phyloP scores from a whole-genome alignment of 129 eudicot species.

The Logfia minima region DNA sequence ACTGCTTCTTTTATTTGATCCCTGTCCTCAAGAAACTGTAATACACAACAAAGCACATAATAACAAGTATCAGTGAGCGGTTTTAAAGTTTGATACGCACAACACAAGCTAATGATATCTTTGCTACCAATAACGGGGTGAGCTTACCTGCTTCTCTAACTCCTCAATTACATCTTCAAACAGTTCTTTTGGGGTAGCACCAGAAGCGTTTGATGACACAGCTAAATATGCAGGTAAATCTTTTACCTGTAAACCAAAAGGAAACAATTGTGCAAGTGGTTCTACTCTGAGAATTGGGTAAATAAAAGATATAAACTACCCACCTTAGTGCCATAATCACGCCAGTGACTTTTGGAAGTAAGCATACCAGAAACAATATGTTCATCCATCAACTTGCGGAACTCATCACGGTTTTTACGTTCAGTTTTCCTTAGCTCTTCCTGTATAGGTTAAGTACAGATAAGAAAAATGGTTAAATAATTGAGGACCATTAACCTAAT shows the following conservation, averaged over 20 bases:
- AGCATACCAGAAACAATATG: conserved; percentile 73
- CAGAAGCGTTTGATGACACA: conserved; percentile 79
- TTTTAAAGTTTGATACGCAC: conserved; percentile 2
- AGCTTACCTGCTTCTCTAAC: conserved; percentile 78
- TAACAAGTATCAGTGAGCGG: neutral
- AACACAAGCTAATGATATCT: neutral
- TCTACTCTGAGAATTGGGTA: neutral
- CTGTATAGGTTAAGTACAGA: conserved; percentile 34
- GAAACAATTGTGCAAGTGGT: conserved; percentile 4
- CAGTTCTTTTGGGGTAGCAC: conserved; percentile 83
- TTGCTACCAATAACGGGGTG: neutral
- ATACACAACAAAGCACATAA: conserved; percentile 9
- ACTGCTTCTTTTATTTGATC: conserved; percentile 72
- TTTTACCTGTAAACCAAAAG: conserved; percentile 55
- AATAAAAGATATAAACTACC: conserved; percentile 12
- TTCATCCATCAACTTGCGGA: conserved; percentile 89
- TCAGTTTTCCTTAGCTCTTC: conserved; percentile 87
- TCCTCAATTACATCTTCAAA: conserved; percentile 95
- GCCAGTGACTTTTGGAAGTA: conserved; percentile 71
- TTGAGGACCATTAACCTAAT: neutral
- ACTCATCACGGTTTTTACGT: conserved; percentile 91
- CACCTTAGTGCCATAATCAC: conserved; percentile 83
- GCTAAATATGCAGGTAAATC: conserved; percentile 85
- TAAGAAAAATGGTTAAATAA: conserved; percentile 18
- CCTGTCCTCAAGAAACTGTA: conserved; percentile 75